Evolutionary conservation across 2,329 filamentous ascomycete species (phyloP).

Genomic region (Sarocladium kiliense): DNA sequence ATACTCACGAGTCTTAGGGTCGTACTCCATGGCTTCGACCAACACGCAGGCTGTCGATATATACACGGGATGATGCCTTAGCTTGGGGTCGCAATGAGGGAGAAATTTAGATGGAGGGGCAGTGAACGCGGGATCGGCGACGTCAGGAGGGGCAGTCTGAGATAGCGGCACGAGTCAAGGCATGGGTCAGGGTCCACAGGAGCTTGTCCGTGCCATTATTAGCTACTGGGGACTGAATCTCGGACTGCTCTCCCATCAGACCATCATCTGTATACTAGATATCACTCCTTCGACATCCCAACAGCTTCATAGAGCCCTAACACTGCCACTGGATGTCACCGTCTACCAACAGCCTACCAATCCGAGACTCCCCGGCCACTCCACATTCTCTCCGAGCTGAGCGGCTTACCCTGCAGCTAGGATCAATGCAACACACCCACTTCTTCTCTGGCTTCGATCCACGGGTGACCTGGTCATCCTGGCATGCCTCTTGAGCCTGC

Average conservation of each 20-base stretch:
- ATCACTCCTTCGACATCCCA: no score
- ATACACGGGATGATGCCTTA: background rate
- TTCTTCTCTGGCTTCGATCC: background rate
- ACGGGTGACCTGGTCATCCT: background rate
- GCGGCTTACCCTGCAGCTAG: background rate
- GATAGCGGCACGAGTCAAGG: background rate
- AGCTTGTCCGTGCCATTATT: no score
- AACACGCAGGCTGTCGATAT: background rate
- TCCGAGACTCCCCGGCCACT: background rate
- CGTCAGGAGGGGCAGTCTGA: slow-evolving; percentile 6
- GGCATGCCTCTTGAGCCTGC: background rate
- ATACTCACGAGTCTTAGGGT: slow-evolving; percentile 64
- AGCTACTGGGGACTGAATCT: no score
- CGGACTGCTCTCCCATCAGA: no score
- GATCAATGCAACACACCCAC: no score
- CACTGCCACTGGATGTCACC: no score
- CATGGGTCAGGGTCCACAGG: no score
- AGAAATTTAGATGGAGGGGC: slow-evolving; percentile 5
- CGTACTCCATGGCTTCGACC: slow-evolving; percentile 58
- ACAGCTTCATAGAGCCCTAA: no score
- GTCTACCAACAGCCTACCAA: no score
- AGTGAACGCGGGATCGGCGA: background rate
- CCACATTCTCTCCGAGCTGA: background rate
- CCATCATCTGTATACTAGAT: no score
- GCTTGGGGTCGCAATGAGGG: background rate